Evolutionary conservation across 1,284 basidiomycete species (phyloP), one percentile per base, ranked within the genome.

Genomic region (Testicularia cyperi): DNA sequence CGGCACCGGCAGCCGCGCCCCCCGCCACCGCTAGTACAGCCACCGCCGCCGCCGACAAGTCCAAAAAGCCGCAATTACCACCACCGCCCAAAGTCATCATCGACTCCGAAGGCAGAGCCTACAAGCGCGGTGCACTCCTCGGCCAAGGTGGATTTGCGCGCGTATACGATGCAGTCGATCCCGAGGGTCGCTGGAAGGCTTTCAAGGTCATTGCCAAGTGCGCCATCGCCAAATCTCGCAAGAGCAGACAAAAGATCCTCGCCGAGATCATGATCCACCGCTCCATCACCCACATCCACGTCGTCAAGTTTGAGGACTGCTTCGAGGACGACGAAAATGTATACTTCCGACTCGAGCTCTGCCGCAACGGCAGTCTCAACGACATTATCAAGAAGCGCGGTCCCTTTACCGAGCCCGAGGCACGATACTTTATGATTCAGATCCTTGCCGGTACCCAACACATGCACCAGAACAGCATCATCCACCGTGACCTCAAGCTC

Each of bases 191-290:
- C 24, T 63, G 61, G 23, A 78, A 77, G 56, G 79, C 79, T 0
- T 73, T 79, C 65, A 80, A 80, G 49, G 78, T 79, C 22, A 78
- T 80, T 37, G 67, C 71, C 36, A 79, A 80, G 61, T 70, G 75
- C 18, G 65, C 71, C 16, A 61, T 75, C 20, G 47, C 62, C 44
- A 75, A 79, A 38, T 75, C 78, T 24, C 77, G 77, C 49, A 78
- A 77, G 40, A 77, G 75, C n/a, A 73, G 78, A 25, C 75, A 75
- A 12, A 79, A 79, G 92, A 84, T 97, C 51, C 96, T 94, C 71
- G 92, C 92, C 53, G 94, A 98, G 82, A 97, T 98, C 77, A 96
- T 95, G 82, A 92, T 98, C 44, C 94, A 98, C 78, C 85, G 87
- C 54, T 87, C 90, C 16, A 83, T 97, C 42, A 79, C 85, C 26